Evolutionary conservation across 78 protist genomes (phyloP).

Genomic region (Dictyostelium firmibasis): DNA sequence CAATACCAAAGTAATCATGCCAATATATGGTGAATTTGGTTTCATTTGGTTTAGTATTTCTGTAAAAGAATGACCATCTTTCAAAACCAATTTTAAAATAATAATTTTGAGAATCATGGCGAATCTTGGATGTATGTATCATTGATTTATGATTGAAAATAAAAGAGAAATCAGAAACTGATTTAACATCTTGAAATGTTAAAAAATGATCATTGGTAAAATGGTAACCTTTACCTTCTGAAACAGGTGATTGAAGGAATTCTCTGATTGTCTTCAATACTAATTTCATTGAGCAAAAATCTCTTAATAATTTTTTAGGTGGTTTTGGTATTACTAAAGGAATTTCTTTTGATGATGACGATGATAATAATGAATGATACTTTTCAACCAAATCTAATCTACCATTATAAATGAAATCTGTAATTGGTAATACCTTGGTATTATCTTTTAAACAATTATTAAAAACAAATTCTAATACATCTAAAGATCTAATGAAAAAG

Average conservation of each 20-base stretch:
- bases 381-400: background rate
- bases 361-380: background rate
- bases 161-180: background rate
- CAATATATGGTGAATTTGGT: no score
- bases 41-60: background rate
- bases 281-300: background rate
- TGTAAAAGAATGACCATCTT: background rate
- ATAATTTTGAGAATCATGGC: background rate
- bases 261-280: background rate
- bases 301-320: background rate
- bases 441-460: background rate
- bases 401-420: background rate
- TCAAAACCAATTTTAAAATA: background rate
- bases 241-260: background rate
- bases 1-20: background rate
- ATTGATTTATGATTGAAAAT: no score
- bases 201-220: background rate
- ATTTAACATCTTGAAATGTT: background rate
- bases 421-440: background rate
- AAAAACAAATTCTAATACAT: background rate
- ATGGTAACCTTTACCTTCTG: background rate
- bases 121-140: no score
- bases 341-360: background rate
- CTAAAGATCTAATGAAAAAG: background rate
- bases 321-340: background rate